These are phyloP conservation scores for Curvularia eragrostidis DNA, from an alignment of 2,329 filamentous ascomycete species.

Conservation along the genomic window DNA sequence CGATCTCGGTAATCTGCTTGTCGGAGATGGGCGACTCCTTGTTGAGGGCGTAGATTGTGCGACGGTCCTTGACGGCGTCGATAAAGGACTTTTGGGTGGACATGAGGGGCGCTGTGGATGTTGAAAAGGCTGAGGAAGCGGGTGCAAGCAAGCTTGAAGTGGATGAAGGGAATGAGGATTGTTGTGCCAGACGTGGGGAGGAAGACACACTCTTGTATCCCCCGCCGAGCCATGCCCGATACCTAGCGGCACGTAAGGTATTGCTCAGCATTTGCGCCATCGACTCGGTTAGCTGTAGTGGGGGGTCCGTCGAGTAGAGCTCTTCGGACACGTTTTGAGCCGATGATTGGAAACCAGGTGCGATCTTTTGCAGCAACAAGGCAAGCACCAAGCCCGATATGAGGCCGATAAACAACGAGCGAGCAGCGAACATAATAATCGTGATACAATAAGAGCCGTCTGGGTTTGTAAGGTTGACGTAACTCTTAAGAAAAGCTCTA, in stretches of 20 bases:
- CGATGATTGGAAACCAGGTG: constrained; percentile 29
- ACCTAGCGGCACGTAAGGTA: constrained; percentile 40
- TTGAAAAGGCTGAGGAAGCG: constrained; percentile 19
- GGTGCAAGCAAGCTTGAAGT: constrained; percentile 14
- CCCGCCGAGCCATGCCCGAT: constrained; percentile 24
- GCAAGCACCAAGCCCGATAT: constrained; percentile 38
- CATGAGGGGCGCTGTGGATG: constrained; percentile 45
- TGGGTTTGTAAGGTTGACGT: constrained; percentile 10
- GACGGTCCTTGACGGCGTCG: constrained; percentile 70
- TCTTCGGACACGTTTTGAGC: constrained; percentile 9
- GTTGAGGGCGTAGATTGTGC: constrained; percentile 71
- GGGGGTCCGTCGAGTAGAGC: constrained; percentile 16
- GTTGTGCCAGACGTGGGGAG: constrained; percentile 9
- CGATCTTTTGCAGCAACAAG: constrained; percentile 32
- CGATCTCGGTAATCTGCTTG: constrained; percentile 68
- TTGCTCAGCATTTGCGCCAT: constrained; percentile 46
- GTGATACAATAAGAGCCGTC: constrained; percentile 22
- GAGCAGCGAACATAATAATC: constrained; percentile 21
- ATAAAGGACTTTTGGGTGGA: constrained; percentile 59
- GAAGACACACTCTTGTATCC: constrained; percentile 28
- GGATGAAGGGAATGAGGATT: constrained; percentile 10
- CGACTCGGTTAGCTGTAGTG: constrained; percentile 19
- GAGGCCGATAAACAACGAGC: constrained; percentile 33
- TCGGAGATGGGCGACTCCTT: constrained; percentile 67
- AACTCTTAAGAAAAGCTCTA: neutral